Conservation (phyloP, 768 basidiomycete species). For the Neoboletus brunneissimus region DNA sequence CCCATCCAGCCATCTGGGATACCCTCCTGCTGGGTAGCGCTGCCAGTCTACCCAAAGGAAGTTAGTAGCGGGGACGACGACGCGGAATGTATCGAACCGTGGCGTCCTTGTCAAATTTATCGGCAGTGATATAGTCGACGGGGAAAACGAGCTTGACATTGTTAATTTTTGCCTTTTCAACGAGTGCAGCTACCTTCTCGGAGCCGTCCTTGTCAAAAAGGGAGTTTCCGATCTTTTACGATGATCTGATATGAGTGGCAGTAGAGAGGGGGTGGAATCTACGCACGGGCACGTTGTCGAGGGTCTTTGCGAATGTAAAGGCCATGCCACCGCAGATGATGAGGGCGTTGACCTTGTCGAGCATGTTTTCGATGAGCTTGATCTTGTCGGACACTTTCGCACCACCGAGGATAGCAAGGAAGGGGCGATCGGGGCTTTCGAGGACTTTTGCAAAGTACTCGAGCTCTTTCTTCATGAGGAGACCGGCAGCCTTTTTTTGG, state of each 20-base stretch:
- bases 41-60: slow-evolving; percentile 49
- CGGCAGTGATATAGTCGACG: slow-evolving; percentile 89
- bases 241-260: slow-evolving; percentile 1
- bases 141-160: slow-evolving; percentile 95
- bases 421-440: slow-evolving; percentile 90
- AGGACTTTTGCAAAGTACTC: slow-evolving; percentile 98
- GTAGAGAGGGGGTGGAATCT: neutral
- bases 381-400: slow-evolving; percentile 99
- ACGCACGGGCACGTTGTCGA: slow-evolving; percentile 71
- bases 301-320: slow-evolving; percentile 97
- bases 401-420: slow-evolving; percentile 97
- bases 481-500: slow-evolving; percentile 88
- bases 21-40: slow-evolving; percentile 77
- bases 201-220: slow-evolving; percentile 90
- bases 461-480: slow-evolving; percentile 98
- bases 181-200: slow-evolving; percentile 75
- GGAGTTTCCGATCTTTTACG: slow-evolving; percentile 78
- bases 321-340: slow-evolving; percentile 99
- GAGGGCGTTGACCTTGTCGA: slow-evolving; percentile 96
- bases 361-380: slow-evolving; percentile 96
- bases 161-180: slow-evolving; percentile 91
- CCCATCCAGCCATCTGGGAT: slow-evolving; percentile 96
- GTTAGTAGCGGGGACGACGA: slow-evolving; percentile 4
- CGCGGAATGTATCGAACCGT: slow-evolving; percentile 44
- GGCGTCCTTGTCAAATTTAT: slow-evolving; percentile 94